Base-by-base conservation (phyloP, 371 early-diverging fungal species). In the Mucor saturninus region DNA sequence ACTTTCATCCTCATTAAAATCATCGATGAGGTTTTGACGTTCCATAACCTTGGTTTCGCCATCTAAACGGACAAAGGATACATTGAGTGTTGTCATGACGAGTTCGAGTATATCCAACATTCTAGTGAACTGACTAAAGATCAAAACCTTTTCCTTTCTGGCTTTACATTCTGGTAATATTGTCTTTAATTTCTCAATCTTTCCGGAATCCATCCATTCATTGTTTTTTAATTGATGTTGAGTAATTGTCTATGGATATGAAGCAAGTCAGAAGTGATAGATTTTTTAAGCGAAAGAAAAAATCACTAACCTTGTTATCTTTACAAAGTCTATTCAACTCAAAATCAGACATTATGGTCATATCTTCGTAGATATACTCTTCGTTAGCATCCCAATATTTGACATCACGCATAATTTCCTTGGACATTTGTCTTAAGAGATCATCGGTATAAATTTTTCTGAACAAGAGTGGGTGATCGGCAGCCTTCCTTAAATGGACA, bases 91-190 rank as follows among this genome's bases (percentile, higher is more conserved):
- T 46, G 65, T 56, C 73, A 89, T 57, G 3, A 84, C 80, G 5
- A 65, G 29, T 59, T 86, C 84, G 4, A 91, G 75, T 30, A 85
- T 81, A 61, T 83, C 78, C 40, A 95, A 62, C 52, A 91, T 85
- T 65, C 85, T 87, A 15, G 92, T 89, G 65, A 94, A 94, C 70
- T 96, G 95, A 45, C 85, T 84, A 70, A 96, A 96, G 13, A 95
- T 69, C 54, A 96, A 73, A 0, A 92, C 74, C 15, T 92, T 86
- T 37, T 76, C 60, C 76, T 84, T 60, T 77, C 74, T 8, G 59
- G 40, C 39, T 79, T 78, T 67, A 81, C 82, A 58, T 37, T 80
- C 82, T 15, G 83, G 85, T 6, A 96, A 68, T 1, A 93, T 67
- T 13, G 57, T 42, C 56, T 86, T 71, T 28, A 96, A 74, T 48